phyloP scores from a whole-genome alignment of 2,329 filamentous ascomycete species.

The Byssoonygena ceratinophila region DNA sequence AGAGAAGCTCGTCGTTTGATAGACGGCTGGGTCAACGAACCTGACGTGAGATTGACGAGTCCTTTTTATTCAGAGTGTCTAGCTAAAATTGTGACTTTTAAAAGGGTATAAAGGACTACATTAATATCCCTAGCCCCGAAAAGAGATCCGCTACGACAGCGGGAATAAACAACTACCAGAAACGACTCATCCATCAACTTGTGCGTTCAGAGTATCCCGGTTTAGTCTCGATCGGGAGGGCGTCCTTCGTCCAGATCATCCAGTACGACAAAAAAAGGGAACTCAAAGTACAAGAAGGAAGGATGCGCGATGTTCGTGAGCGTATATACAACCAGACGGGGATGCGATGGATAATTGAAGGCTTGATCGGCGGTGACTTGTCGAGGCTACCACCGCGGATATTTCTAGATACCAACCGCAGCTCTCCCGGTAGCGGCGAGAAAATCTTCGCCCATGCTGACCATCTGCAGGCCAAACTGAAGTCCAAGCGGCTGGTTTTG shows the following conservation, averaged over 20 bases:
- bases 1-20: slow-evolving; percentile 38
- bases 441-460: slow-evolving; percentile 15
- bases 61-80: background rate
- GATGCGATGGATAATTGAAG: slow-evolving; percentile 40
- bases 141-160: slow-evolving; percentile 14
- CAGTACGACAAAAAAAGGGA: slow-evolving; percentile 30
- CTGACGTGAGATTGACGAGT: slow-evolving; percentile 16
- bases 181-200: slow-evolving; percentile 55
- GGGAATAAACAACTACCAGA: slow-evolving; percentile 49
- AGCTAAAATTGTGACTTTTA: background rate
- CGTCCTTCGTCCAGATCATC: slow-evolving; percentile 34
- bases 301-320: slow-evolving; percentile 22
- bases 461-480: slow-evolving; percentile 33
- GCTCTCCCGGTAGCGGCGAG: slow-evolving; percentile 4
- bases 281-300: slow-evolving; percentile 23
- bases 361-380: slow-evolving; percentile 35
- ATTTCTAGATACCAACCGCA: slow-evolving; percentile 22
- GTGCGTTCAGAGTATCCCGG: slow-evolving; percentile 50
- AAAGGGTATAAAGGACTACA: slow-evolving; percentile 26
- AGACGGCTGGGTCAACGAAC: slow-evolving; percentile 35
- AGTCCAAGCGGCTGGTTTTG: slow-evolving; percentile 40
- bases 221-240: slow-evolving; percentile 31
- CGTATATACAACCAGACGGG: slow-evolving; percentile 31
- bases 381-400: slow-evolving; percentile 27
- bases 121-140: slow-evolving; percentile 37